These are phyloP conservation scores for Eimeria mitis DNA, from an alignment of 169 alveolate genomes.

Conservation along the genomic window DNA sequence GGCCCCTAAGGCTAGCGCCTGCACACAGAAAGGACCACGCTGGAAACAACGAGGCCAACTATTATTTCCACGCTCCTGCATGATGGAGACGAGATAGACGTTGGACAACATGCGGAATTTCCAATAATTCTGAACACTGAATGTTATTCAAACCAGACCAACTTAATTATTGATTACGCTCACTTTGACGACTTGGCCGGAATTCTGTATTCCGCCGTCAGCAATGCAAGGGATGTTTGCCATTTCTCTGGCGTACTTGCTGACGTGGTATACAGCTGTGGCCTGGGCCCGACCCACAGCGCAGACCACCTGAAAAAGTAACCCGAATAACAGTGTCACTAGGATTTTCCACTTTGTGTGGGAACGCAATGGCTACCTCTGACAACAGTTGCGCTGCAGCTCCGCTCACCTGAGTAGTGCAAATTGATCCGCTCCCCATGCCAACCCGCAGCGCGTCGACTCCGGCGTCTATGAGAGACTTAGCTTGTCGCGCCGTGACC, in stretches of 20 bases:
- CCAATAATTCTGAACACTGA: background rate
- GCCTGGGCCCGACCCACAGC: constrained; percentile 97
- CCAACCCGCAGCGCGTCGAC: constrained; percentile 88
- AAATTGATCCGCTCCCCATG: constrained; percentile 98
- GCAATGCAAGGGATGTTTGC: constrained; percentile 94
- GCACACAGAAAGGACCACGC: background rate
- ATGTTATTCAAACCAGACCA: background rate
- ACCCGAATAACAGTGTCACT: background rate
- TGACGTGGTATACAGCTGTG: constrained; percentile 95
- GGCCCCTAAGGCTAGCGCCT: constrained; percentile 96
- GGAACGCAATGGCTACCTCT: too few species aligned
- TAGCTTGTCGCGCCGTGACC: constrained; percentile 95
- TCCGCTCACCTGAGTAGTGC: constrained; percentile 93
- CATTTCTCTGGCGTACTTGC: constrained; percentile 90
- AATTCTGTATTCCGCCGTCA: constrained; percentile 97
- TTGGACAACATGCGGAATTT: background rate
- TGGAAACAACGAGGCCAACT: background rate
- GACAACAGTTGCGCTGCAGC: background rate
- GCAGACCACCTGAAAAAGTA: constrained; percentile 87
- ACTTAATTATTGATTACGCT: background rate
- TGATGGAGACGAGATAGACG: background rate
- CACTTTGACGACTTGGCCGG: constrained; percentile 97
- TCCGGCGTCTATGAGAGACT: constrained; percentile 87
- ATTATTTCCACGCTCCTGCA: background rate
- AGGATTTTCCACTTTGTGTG: background rate